Evolutionary conservation across 768 basidiomycete genomes (phyloP), one percentile per base, ranked within the genome.

Genomic region (Leccinum fibrillosum): DNA sequence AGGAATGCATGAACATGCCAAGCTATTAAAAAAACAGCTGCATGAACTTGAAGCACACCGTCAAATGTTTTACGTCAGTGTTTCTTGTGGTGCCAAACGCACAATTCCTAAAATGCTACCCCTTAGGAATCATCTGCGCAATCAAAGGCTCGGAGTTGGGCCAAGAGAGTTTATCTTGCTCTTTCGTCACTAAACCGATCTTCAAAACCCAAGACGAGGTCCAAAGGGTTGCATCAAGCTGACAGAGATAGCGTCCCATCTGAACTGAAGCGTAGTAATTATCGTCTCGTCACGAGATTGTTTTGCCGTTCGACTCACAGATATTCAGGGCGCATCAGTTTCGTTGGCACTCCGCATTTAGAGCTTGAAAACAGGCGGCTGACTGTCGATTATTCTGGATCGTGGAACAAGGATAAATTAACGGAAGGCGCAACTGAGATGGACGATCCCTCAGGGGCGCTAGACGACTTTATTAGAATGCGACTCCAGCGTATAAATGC

Each of bases 41-140:
- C 71, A 80, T 9, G 90, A 93, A 66, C 81, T 97, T 8, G 78
- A 77, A 39, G 84, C 86, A 59, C 92, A 94, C 72, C 76, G 84
- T 32, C 79, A 78, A 54, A 67, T 79, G 6, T 84, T 83, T 56
- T 72, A 84, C 64, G 90, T 90, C 15, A 1, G 66, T 61, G 19
- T 75, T 67, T n/a, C 60, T 55, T 26, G 9, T 49, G 48, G n/a
- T 45, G 12, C 19, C 30, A 35, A 13, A 17, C 17, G 45, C 13
- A 19, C 17, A 8, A 47, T 2, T n/a, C 19, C 56, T 62, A 25
- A 64, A 35, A 21, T 19, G 13, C 48, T 45, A 53, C 4, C 15
- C n/a, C 15, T 0, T n/a, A 71, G 69, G 64, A 63, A 53, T 63
- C 60, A 23, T 37, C 45, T 3, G 49, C 54, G 28, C 58, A 21